These are phyloP conservation scores for Lentinula lateritia DNA, from an alignment of 768 basidiomycete species.

Conservation along the genomic window DNA sequence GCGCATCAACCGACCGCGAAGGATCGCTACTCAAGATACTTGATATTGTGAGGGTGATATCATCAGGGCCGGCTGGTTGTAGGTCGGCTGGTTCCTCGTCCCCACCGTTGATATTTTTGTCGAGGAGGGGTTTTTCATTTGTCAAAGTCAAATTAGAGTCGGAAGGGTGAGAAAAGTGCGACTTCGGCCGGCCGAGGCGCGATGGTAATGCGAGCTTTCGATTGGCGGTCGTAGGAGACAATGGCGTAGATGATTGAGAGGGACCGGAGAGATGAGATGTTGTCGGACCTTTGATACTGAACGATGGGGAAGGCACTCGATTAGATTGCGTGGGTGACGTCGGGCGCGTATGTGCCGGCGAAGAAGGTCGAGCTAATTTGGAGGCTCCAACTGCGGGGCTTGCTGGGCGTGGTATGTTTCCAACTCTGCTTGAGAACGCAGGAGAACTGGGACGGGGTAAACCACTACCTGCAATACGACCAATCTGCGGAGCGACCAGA, in stretches of 20 bases:
- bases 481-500: constrained; percentile 40
- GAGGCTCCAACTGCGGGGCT: constrained; percentile 41
- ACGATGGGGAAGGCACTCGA: constrained; percentile 46
- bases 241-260: constrained; percentile 23
- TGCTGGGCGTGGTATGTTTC: constrained; percentile 40
- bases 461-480: constrained; percentile 42
- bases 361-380: constrained; percentile 36
- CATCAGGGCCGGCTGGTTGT: constrained; percentile 28
- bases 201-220: constrained; percentile 73
- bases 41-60: constrained; percentile 78
- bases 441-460: constrained; percentile 48
- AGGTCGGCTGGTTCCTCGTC: not conserved
- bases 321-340: constrained; percentile 30
- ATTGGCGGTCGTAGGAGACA: constrained; percentile 39
- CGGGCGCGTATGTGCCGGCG: constrained; percentile 30
- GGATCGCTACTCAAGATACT: constrained; percentile 88
- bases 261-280: constrained; percentile 24
- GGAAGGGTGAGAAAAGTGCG: constrained; percentile 31
- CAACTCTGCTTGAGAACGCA: constrained; percentile 31
- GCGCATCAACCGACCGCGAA: constrained; percentile 79
- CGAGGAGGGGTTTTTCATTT: not conserved
- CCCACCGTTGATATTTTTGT: not conserved
- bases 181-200: constrained; percentile 61
- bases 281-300: constrained; percentile 38
- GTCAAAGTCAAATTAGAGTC: constrained; percentile 11